These are phyloP conservation scores for Vaccinium myrtillus DNA, from an alignment of 148 eudicot genomes.

Conservation along the genomic window DNA sequence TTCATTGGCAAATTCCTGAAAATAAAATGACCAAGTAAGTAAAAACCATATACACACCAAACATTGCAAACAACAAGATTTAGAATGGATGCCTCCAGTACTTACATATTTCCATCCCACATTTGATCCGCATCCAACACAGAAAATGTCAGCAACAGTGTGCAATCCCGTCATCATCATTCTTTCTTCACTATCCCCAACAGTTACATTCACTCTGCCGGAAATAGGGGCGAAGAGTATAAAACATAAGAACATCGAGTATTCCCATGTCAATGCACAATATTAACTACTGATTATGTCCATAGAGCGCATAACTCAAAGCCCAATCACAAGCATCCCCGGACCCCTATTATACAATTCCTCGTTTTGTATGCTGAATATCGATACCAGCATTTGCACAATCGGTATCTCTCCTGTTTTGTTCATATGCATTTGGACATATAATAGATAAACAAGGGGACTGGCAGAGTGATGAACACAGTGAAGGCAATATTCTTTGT, in stretches of 20 bases:
- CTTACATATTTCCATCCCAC: slow-evolving; percentile 97
- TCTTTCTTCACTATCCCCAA: slow-evolving; percentile 74
- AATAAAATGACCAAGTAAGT: slow-evolving; percentile 30
- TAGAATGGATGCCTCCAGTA: slow-evolving; percentile 25
- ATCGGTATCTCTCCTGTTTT: background rate
- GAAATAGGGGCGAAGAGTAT: slow-evolving; percentile 9
- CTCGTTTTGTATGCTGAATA: background rate
- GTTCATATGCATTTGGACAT: background rate
- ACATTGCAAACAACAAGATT: slow-evolving; percentile 3
- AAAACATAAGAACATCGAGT: background rate
- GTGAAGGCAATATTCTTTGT: background rate
- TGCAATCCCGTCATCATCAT: slow-evolving; percentile 89
- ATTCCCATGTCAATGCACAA: background rate
- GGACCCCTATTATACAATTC: background rate
- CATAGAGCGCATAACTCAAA: background rate
- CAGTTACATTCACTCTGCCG: slow-evolving; percentile 71
- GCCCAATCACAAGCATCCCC: background rate
- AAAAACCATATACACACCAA: slow-evolving; percentile 1
- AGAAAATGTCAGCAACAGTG: slow-evolving; percentile 82
- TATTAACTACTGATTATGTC: background rate
- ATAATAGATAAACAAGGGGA: background rate
- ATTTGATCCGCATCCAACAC: slow-evolving; percentile 83
- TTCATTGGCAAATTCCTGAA: slow-evolving; percentile 90
- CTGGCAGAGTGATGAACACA: background rate
- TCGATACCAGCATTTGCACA: background rate